Conservation (phyloP, 2,329 filamentous ascomycete genomes). For the Penicillium griseofulvum region DNA sequence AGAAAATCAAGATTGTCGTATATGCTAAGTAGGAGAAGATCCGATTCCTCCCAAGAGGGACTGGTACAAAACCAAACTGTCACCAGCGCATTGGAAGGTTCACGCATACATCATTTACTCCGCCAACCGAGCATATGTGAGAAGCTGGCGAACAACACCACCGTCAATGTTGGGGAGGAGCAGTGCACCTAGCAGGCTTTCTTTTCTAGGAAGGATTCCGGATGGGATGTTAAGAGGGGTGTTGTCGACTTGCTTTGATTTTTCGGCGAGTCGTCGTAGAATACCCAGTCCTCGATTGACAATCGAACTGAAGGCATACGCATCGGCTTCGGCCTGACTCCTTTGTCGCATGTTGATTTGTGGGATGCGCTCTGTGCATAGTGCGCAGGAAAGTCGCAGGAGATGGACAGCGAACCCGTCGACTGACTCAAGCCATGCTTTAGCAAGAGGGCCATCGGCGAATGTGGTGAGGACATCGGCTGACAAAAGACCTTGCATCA, state of each 20-base stretch:
- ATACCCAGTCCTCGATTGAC: conserved; percentile 66
- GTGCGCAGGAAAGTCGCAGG: conserved; percentile 68
- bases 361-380: conserved; percentile 63
- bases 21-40: conserved; percentile 14
- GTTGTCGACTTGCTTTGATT: conserved; percentile 57
- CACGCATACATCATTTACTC: conserved; percentile 29
- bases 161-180: conserved; percentile 65
- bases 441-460: conserved; percentile 69
- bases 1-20: conserved; percentile 23
- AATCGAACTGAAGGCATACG: conserved; percentile 51
- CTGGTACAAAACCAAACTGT: neutral
- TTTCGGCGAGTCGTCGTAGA: conserved; percentile 67
- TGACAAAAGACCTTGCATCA: conserved; percentile 89
- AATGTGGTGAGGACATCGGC: conserved; percentile 83
- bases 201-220: conserved; percentile 63
- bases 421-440: conserved; percentile 76
- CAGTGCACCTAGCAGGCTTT: conserved; percentile 65
- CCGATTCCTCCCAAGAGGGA: neutral
- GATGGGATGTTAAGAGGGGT: conserved; percentile 54
- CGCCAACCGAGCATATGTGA: conserved; percentile 60
- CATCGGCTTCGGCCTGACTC: conserved; percentile 42
- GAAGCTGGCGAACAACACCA: conserved; percentile 64
- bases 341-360: conserved; percentile 36
- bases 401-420: conserved; percentile 82
- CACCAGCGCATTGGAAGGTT: neutral